Conservation (phyloP, 2,329 filamentous ascomycete genomes). For the Phialophora verrucosa region DNA sequence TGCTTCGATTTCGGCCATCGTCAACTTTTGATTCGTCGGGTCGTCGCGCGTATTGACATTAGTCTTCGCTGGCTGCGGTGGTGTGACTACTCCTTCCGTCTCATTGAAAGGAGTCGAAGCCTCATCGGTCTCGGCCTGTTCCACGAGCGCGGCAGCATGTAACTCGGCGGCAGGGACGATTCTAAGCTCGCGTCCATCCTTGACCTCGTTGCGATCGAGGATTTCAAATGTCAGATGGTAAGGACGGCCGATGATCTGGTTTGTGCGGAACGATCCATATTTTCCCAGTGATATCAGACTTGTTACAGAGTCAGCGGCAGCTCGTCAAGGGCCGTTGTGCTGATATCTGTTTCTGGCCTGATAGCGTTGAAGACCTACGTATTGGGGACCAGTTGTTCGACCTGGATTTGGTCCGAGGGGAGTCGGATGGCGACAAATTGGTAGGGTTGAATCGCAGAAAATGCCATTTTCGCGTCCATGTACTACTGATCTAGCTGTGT, state of each 20-base stretch:
- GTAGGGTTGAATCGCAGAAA: constrained; percentile 56
- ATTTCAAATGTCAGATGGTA: constrained; percentile 93
- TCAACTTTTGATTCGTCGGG: constrained; percentile 73
- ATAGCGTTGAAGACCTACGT: constrained; percentile 60
- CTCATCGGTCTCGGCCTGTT: constrained; percentile 50
- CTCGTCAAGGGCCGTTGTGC: constrained; percentile 32
- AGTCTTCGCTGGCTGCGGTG: constrained; percentile 56
- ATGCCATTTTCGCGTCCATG: constrained; percentile 35
- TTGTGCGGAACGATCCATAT: constrained; percentile 88
- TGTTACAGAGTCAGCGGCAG: constrained; percentile 40
- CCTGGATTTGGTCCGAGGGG: constrained; percentile 63
- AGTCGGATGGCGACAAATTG: constrained; percentile 61
- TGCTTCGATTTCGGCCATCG: constrained; percentile 72
- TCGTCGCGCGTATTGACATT: constrained; percentile 70
- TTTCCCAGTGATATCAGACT: constrained; percentile 90
- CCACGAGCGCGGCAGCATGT: constrained; percentile 75
- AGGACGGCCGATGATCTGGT: constrained; percentile 87
- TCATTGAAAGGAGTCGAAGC: constrained; percentile 41
- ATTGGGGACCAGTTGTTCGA: constrained; percentile 66
- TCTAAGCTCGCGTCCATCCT: constrained; percentile 70
- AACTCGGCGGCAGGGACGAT: constrained; percentile 81
- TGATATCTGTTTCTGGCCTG: constrained; percentile 37
- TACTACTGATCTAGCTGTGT: not conserved
- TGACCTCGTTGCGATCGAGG: constrained; percentile 69
- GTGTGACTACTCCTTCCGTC: constrained; percentile 38